These are phyloP conservation scores for sunflower (Helianthus annuus) DNA, from an alignment of 129 eudicot species.

Conservation along the genomic window HanXRQr2.0-SUNRISE NC_035442.2:5227293-5227792, in stretches of 20 bases:
- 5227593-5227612: too few species aligned
- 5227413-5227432: slow-evolving; percentile 22
- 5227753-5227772: slow-evolving; percentile 7
- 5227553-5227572: slow-evolving; percentile 26
- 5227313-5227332: too few species aligned
- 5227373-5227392: slow-evolving; percentile 58
- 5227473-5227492: slow-evolving; percentile 35
- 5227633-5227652: slow-evolving; percentile 29
- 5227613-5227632: slow-evolving; percentile 2
- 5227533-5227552: slow-evolving; percentile 30
- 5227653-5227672: slow-evolving; percentile 43
- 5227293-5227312: too few species aligned
- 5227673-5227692: slow-evolving; percentile 50
- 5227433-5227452: slow-evolving; percentile 37
- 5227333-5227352: too few species aligned
- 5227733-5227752: slow-evolving; percentile 10
- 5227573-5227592: slow-evolving; percentile 19
- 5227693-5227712: slow-evolving; percentile 71
- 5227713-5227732: slow-evolving; percentile 1
- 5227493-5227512: slow-evolving; percentile 20
- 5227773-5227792: background rate
- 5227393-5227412: slow-evolving; percentile 36
- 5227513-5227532: background rate
- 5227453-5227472: background rate
- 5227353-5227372: too few species aligned